phyloP scores from a whole-genome alignment of 108 stramenopile genomes.

The Fragilariopsis cylindrus region DNA sequence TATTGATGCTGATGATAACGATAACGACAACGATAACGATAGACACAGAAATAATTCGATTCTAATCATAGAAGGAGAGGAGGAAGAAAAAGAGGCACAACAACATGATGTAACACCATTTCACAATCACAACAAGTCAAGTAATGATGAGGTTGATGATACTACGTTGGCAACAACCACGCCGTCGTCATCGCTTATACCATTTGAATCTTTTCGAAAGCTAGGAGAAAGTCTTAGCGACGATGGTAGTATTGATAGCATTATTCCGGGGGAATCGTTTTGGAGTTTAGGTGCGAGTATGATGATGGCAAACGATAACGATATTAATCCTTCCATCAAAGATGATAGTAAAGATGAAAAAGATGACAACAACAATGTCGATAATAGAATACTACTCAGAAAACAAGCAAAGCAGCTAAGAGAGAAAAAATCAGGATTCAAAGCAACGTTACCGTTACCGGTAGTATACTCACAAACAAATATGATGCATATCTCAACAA shows the following conservation, averaged over 20 bases:
- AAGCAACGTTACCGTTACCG: not conserved
- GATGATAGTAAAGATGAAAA: not conserved
- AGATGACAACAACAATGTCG: not conserved
- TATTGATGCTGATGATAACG: not conserved
- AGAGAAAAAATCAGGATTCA: not conserved
- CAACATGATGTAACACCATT: not conserved
- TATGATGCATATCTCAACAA: not conserved
- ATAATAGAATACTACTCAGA: not conserved
- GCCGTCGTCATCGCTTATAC: not conserved
- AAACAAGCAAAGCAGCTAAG: not conserved
- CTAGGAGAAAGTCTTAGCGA: slow-evolving; percentile 11
- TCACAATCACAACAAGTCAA: not conserved
- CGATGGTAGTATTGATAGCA: not conserved
- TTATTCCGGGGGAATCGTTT: not conserved
- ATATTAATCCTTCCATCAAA: not conserved
- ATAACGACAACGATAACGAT: not conserved
- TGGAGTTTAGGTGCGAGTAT: slow-evolving; percentile 1
- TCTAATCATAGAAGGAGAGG: not conserved
- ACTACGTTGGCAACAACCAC: not conserved
- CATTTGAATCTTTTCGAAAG: slow-evolving; percentile 1
- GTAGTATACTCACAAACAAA: not conserved
- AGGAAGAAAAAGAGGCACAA: not conserved
- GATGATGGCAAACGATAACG: not conserved
- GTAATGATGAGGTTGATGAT: not conserved
- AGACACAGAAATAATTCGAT: not conserved